A percentile compares a stretch with the other conserved stretches of the same genome.
Evolutionary conservation across 2,329 filamentous ascomycete species (phyloP).

Genomic region (Orbilia ellipsospora): DNA sequence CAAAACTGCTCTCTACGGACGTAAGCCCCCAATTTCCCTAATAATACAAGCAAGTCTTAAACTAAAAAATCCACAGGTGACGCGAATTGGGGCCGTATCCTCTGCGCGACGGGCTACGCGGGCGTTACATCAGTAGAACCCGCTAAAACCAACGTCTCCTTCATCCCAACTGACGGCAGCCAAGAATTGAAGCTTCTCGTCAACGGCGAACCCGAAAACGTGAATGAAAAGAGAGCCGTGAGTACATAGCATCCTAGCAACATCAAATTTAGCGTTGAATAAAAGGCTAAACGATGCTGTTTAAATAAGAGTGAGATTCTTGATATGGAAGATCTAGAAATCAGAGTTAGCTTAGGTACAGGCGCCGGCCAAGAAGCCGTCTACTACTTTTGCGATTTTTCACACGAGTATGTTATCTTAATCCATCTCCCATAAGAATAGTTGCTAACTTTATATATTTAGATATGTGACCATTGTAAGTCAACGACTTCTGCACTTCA

Average conservation of each 20-base stretch:
- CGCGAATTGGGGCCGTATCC: constrained; percentile 97
- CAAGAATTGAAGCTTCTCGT: constrained; percentile 80
- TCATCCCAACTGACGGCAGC: constrained; percentile 80
- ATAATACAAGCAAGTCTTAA: neutral
- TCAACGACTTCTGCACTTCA: constrained; percentile 10
- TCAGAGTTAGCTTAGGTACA: constrained; percentile 77
- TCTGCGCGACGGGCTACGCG: constrained; percentile 91
- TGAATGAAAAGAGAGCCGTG: constrained; percentile 80
- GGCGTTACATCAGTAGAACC: constrained; percentile 74
- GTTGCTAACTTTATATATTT: constrained; percentile 40
- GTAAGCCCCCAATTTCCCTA: constrained; percentile 13
- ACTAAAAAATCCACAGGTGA: constrained; percentile 69
- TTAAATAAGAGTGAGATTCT: constrained; percentile 71
- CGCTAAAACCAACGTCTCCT: constrained; percentile 79
- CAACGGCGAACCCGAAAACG: constrained; percentile 80
- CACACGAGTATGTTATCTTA: constrained; percentile 75
- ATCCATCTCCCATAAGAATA: neutral
- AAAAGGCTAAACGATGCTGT: neutral
- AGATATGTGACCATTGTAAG: constrained; percentile 66
- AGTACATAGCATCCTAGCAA: neutral
- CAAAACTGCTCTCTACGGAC: constrained; percentile 94
- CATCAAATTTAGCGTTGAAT: neutral
- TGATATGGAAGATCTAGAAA: constrained; percentile 81
- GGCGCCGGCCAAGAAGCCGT: constrained; percentile 73
- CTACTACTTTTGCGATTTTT: constrained; percentile 89